Percentiles rank a stretch among this genome's conserved stretches.
These are phyloP conservation scores for Euphrasia confusa DNA, from an alignment of 257 asterid species.

Conservation along the genomic window DNA sequence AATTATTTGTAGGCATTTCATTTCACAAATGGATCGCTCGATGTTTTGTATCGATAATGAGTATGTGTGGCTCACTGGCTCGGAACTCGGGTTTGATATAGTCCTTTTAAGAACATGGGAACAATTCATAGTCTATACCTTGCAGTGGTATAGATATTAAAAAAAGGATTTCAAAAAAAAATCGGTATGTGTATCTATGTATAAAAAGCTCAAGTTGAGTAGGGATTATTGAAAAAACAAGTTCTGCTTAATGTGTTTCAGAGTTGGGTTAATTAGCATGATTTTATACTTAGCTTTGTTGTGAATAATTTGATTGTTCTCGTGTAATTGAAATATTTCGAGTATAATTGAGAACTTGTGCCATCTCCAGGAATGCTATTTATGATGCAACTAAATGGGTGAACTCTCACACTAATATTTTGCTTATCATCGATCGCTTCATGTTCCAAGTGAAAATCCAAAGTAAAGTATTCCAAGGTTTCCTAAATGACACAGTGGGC, in stretches of 20 bases:
- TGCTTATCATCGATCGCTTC: conserved; percentile 34
- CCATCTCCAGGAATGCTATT: conserved; percentile 35
- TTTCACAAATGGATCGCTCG: too few relatives aligned
- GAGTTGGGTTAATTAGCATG: not conserved
- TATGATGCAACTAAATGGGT: conserved; percentile 27
- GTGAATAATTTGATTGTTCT: not conserved
- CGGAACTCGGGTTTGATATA: too few relatives aligned
- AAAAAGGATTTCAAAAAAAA: too few relatives aligned
- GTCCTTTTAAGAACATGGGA: not conserved
- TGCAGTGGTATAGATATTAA: not conserved
- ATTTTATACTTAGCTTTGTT: not conserved
- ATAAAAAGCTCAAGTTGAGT: not conserved
- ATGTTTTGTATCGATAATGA: too few relatives aligned
- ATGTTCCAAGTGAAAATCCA: conserved; percentile 40
- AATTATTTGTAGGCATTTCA: not conserved
- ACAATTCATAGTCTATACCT: not conserved
- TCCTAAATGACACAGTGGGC: conserved; percentile 25
- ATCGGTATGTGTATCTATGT: too few relatives aligned
- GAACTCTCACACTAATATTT: conserved; percentile 34
- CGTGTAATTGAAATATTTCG: conserved; percentile 4
- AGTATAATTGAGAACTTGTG: not conserved
- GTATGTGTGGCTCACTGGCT: too few relatives aligned
- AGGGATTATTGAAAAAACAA: not conserved
- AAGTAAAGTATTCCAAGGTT: not conserved
- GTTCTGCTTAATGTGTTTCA: not conserved